Percentiles rank a stretch among this genome's conserved stretches.
Evolutionary conservation across 2,329 filamentous ascomycete species (phyloP).

Genomic region (Ilyonectria mors-panacis): DNA sequence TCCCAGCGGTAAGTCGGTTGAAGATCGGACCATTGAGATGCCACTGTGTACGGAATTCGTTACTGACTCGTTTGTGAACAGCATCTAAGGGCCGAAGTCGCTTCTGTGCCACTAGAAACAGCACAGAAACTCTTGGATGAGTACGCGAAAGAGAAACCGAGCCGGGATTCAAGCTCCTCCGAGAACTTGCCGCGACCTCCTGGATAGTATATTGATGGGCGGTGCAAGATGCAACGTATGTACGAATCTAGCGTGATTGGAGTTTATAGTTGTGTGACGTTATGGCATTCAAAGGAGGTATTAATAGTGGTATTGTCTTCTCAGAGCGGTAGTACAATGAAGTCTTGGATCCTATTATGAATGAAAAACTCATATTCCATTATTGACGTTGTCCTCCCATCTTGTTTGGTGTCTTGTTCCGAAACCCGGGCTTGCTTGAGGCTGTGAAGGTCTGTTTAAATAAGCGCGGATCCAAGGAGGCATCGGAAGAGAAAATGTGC

Average conservation of each 20-base stretch:
- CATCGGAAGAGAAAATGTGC: no score
- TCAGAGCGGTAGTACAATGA: no score
- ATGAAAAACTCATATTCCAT: no score
- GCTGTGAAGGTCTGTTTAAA: no score
- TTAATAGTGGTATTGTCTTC: no score
- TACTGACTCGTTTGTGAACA: neutral
- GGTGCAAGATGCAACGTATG: neutral
- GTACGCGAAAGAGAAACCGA: neutral
- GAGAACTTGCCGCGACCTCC: neutral
- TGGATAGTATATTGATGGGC: neutral
- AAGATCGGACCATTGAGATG: neutral
- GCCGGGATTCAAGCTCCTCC: neutral
- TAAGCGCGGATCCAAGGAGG: no score
- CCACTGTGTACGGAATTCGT: neutral
- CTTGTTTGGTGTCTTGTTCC: no score
- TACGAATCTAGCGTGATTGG: neutral
- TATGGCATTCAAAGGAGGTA: neutral
- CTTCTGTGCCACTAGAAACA: neutral
- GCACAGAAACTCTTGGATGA: constrained; percentile 5
- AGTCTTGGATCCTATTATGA: no score
- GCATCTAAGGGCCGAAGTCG: neutral
- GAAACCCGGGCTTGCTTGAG: no score
- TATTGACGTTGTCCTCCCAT: no score
- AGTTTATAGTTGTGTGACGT: neutral
- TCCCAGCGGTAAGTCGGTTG: constrained; percentile 37